Evolutionary conservation across 2,329 filamentous ascomycete genomes (phyloP), one percentile per base, ranked within the genome.

Genomic region (Colletotrichum liaoningense): DNA sequence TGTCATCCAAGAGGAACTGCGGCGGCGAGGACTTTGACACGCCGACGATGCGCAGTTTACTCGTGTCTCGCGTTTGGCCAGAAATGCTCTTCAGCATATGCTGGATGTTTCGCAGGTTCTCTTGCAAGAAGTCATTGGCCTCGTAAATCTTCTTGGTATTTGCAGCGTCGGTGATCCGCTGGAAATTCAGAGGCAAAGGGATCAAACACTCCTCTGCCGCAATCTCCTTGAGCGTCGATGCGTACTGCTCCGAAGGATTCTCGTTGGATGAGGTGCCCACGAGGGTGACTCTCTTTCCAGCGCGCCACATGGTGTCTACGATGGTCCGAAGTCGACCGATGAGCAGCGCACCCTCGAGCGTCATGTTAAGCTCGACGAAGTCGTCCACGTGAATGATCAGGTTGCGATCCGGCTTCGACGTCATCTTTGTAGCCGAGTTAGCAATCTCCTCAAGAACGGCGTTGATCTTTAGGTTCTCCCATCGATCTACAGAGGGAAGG

Each of bases 351-450:
- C 95, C 94, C 71, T 94, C 91, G 6, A 88, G 81, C 1, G 93
- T 92, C 79, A 89, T 89, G 77, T 88, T 90, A 9, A 99, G 86
- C 75, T 97, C 94, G 66, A 93, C 91, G 78, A 95, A 93, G 80
- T 98, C 94, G 79, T 93, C 90, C 14, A 98, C 84, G 77, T 94
- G 94, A 52, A 97, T 86, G 71, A 98, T 92, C 8, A 95, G 87
- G 28, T 87, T 87, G 26, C 80, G 86, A 79, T 78, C 79, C 5
- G 72, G 55, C 24, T 74, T 35, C 26, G 57, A 68, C 3, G 62
- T 54, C 38, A 52, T 63, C 52, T 59, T 72, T 12, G 35, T 19
- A 11, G 63, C 52, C 11, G 57, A 46, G 77, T 79, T 78, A 7
- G 76, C 59, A n/a, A 93, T 81, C 59, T 88, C 84, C 59, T 91